Conservation (phyloP, 108 stramenopile species). For the Pseudonitzschia multiseries region DNA sequence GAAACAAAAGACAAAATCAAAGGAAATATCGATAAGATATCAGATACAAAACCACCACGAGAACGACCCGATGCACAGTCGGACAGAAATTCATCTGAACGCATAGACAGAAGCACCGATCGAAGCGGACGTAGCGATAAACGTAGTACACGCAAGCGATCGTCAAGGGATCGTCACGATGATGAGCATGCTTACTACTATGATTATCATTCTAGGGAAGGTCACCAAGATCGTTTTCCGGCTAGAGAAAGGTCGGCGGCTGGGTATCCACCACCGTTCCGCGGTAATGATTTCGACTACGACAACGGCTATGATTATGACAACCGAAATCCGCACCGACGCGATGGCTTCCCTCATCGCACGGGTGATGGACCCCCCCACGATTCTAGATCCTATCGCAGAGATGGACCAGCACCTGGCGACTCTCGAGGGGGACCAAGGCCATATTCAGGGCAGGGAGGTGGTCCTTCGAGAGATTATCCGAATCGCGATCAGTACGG, state of each 20-base stretch:
- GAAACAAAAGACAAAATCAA: not conserved
- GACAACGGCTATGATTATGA: too few relatives aligned
- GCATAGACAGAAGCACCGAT: conserved; percentile 1
- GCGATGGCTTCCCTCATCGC: conserved; percentile 11
- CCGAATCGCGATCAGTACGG: not conserved
- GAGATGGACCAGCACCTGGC: not conserved
- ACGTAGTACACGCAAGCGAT: conserved; percentile 1
- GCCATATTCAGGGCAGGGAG: not conserved
- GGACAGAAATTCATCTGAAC: not conserved
- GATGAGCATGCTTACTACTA: not conserved
- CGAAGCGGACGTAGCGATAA: not conserved
- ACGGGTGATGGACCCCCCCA: conserved; percentile 2
- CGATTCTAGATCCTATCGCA: not conserved
- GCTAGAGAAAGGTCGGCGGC: not conserved
- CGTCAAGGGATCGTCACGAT: conserved; percentile 2
- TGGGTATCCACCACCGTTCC: conserved; percentile 3
- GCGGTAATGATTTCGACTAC: too few relatives aligned
- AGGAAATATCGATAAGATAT: not conserved
- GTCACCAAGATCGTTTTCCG: not conserved
- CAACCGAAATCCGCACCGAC: not conserved
- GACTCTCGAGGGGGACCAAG: conserved; percentile 1
- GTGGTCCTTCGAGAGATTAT: not conserved
- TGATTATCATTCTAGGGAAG: not conserved
- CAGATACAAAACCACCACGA: not conserved
- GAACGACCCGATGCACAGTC: not conserved